Evolutionary conservation across 2,329 filamentous ascomycete genomes (phyloP).

Genomic region (Xylariales sp.): DNA sequence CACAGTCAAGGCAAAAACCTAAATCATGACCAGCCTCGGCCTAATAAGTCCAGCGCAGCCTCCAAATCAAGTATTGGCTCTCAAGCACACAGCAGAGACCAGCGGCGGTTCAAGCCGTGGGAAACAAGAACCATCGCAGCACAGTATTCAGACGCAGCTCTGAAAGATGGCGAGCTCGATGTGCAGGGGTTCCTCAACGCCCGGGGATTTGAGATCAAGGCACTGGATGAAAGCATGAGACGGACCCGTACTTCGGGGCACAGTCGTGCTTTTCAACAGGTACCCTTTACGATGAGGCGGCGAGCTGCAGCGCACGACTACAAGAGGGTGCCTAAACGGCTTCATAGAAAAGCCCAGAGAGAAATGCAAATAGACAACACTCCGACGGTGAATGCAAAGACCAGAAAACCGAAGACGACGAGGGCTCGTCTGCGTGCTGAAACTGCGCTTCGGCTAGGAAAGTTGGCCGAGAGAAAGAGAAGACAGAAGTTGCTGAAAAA

Average conservation of each 20-base stretch:
- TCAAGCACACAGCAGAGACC: slow-evolving; percentile 33
- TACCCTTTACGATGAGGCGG: slow-evolving; percentile 78
- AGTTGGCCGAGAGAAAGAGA: slow-evolving; percentile 52
- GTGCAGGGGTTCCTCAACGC: slow-evolving; percentile 79
- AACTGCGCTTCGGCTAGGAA: slow-evolving; percentile 66
- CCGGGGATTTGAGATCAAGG: slow-evolving; percentile 83
- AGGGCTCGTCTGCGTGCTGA: slow-evolving; percentile 63
- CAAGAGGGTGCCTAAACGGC: slow-evolving; percentile 75
- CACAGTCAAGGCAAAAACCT: background rate
- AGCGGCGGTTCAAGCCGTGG: slow-evolving; percentile 32
- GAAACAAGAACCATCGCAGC: slow-evolving; percentile 46
- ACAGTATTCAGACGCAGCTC: slow-evolving; percentile 45
- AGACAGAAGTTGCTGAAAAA: slow-evolving; percentile 31
- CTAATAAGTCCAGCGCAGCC: slow-evolving; percentile 1
- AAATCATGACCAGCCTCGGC: slow-evolving; percentile 14
- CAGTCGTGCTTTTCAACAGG: slow-evolving; percentile 81
- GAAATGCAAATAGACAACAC: slow-evolving; percentile 91
- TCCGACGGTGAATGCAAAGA: slow-evolving; percentile 65
- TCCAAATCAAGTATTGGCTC: slow-evolving; percentile 18
- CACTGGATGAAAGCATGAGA: slow-evolving; percentile 77
- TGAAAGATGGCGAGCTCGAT: slow-evolving; percentile 74
- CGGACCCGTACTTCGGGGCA: slow-evolving; percentile 59
- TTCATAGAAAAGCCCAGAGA: slow-evolving; percentile 62
- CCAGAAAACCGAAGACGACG: slow-evolving; percentile 56
- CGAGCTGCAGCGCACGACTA: slow-evolving; percentile 94